phyloP scores from a whole-genome alignment of 768 basidiomycete genomes.

The Phaeotremella fagi region DNA sequence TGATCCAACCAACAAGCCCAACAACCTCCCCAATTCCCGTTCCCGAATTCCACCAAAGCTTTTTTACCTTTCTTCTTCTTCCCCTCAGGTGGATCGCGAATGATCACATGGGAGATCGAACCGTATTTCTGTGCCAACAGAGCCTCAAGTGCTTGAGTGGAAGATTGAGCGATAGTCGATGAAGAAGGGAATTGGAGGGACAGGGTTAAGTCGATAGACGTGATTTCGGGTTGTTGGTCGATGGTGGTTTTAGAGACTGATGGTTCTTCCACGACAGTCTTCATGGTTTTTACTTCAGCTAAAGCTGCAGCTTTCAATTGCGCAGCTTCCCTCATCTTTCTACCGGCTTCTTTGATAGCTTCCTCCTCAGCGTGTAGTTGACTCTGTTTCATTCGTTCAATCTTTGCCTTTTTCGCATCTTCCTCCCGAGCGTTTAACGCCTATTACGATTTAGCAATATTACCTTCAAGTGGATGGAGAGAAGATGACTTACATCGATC shows the following conservation, averaged over 20 bases:
- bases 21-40: conserved; percentile 40
- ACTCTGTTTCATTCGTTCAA: conserved; percentile 20
- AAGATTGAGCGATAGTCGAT: conserved; percentile 5
- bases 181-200: conserved; percentile 37
- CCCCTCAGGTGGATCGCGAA: conserved; percentile 26
- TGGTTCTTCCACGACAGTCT: not conserved
- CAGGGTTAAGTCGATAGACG: conserved; percentile 37
- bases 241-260: not conserved
- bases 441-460: conserved; percentile 9
- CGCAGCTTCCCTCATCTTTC: conserved; percentile 39
- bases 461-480: no score
- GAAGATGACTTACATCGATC: conserved; percentile 38
- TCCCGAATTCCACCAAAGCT: conserved; percentile 39
- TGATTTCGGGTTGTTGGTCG: conserved; percentile 25
- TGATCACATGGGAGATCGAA: conserved; percentile 29
- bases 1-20: conserved; percentile 47
- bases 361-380: conserved; percentile 36
- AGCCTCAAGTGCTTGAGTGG: conserved; percentile 9
- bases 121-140: conserved; percentile 31
- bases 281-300: not conserved
- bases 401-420: conserved; percentile 42
- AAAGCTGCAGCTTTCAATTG: conserved; percentile 27
- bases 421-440: conserved; percentile 41
- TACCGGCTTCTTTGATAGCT: conserved; percentile 40
- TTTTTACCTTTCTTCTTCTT: conserved; percentile 31